Evolutionary conservation across 257 asterid genomes (phyloP).

Genomic region (Rauvolfia tetraphylla): DNA sequence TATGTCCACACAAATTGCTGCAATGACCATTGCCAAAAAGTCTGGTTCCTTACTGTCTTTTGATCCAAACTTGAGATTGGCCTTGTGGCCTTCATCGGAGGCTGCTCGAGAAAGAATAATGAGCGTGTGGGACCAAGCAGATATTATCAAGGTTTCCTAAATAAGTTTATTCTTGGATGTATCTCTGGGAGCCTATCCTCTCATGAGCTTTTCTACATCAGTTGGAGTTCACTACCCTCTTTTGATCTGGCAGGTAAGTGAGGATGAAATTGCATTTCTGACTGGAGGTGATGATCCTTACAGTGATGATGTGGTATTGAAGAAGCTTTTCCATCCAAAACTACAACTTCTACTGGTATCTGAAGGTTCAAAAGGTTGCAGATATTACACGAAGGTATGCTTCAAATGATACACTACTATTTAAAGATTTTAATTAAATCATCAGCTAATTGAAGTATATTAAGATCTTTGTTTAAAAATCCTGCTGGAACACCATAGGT

Average conservation of each 20-base stretch:
- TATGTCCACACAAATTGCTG: conserved; percentile 74
- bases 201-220: neutral
- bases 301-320: conserved; percentile 67
- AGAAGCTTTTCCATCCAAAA: conserved; percentile 76
- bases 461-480: neutral
- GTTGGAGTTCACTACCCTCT: neutral
- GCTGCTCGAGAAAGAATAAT: conserved; percentile 79
- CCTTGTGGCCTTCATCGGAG: conserved; percentile 87
- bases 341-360: conserved; percentile 69
- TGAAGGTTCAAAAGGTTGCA: conserved; percentile 83
- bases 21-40: conserved; percentile 70
- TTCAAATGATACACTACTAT: neutral
- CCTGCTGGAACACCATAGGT: neutral
- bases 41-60: conserved; percentile 79
- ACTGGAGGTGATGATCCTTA: conserved; percentile 64
- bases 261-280: conserved; percentile 78
- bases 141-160: conserved; percentile 67
- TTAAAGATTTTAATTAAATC: neutral
- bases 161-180: neutral
- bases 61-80: conserved; percentile 89
- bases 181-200: neutral
- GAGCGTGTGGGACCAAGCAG: conserved; percentile 81
- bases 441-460: neutral
- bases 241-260: conserved; percentile 63
- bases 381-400: conserved; percentile 83